phyloP scores from a whole-genome alignment of 2,329 filamentous ascomycete genomes.

The Fusarium lyarnte region DNA sequence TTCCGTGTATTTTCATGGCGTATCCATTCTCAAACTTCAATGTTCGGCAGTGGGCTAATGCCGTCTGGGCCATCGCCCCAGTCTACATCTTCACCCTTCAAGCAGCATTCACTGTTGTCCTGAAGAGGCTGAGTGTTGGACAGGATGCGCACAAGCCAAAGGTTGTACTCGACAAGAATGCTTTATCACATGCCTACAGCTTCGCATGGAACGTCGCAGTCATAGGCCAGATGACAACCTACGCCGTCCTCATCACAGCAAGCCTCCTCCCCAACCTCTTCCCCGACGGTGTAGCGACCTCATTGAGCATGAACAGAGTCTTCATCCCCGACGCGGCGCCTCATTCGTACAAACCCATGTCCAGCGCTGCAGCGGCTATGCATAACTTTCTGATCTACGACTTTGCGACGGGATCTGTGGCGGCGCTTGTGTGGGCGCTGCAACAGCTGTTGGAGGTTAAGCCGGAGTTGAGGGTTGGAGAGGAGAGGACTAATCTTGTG shows the following conservation, averaged over 20 bases:
- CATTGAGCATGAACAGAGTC: slow-evolving; percentile 17
- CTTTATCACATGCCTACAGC: slow-evolving; percentile 36
- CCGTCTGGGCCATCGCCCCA: slow-evolving; percentile 37
- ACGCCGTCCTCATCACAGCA: slow-evolving; percentile 18
- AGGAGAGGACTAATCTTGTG: slow-evolving; percentile 29
- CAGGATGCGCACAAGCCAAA: slow-evolving; percentile 28
- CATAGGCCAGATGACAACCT: slow-evolving; percentile 34
- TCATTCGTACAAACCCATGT: slow-evolving; percentile 30
- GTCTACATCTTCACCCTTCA: slow-evolving; percentile 29
- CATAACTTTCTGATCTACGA: slow-evolving; percentile 44
- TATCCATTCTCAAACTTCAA: slow-evolving; percentile 33
- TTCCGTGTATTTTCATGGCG: slow-evolving; percentile 25
- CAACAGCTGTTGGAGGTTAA: slow-evolving; percentile 22
- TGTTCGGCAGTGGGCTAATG: slow-evolving; percentile 36
- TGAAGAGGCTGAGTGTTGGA: slow-evolving; percentile 38
- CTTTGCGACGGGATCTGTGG: slow-evolving; percentile 32
- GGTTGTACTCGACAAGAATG: slow-evolving; percentile 24
- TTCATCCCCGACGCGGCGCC: slow-evolving; percentile 34
- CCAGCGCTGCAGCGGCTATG: slow-evolving; percentile 17
- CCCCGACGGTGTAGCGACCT: slow-evolving; percentile 22
- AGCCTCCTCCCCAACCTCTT: slow-evolving; percentile 23
- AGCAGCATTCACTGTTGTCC: slow-evolving; percentile 19
- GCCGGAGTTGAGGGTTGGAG: slow-evolving; percentile 23
- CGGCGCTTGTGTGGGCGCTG: slow-evolving; percentile 32
- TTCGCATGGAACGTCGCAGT: slow-evolving; percentile 43